Evolutionary conservation across 2,329 filamentous ascomycete genomes (phyloP), one percentile per base, ranked within the genome.

Genomic region (Fusarium odoratissimum): DNA sequence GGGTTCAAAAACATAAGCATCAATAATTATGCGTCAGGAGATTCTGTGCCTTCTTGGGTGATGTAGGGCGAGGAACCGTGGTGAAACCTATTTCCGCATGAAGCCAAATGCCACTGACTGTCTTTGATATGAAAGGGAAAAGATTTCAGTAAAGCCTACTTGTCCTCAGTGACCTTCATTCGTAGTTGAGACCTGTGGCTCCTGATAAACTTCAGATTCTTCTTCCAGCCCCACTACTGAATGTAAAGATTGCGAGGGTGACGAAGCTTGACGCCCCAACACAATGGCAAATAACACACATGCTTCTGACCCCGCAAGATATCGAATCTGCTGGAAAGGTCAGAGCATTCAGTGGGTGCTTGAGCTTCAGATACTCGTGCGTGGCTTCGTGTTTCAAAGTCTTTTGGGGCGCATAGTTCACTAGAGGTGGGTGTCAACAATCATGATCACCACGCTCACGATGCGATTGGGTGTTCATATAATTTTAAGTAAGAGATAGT

Each of bases 401-500:
- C 5, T 49, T 19, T 25, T 51, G 13, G 11, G 17, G 17, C 5
- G 3, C 12, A 25, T 1, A 19, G 17, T 23, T 25, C 8, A 35
- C 2, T 12, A 25, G n/a, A 25, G 17, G 17, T 11, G n/a, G 9
- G 16, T 1, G n/a, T 14, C 17, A 11, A 25, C 8, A 35, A 12
- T 35, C 31, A 21, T 11, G 7, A 14, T 2, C 17, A 21, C 3
- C 11, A 0, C 8, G 0, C 3, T 17, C 6, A 21, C 8, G 8
- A 35, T 8, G 14, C 25, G 48, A 16, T 21, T 35, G 31, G 48
- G 4, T 25, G 2, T 25, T 25, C 30, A 11, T 1, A 25, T 2
- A 6, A 35, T 21, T 25, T 25, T 19, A 8, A 11, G n/a, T 8
- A 13, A 14, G n/a, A 14, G 8, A 35, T 35, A 51, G 8, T 8